phyloP scores from a whole-genome alignment of 2,329 filamentous ascomycete species.

The Keithomyces neogunnii region DNA sequence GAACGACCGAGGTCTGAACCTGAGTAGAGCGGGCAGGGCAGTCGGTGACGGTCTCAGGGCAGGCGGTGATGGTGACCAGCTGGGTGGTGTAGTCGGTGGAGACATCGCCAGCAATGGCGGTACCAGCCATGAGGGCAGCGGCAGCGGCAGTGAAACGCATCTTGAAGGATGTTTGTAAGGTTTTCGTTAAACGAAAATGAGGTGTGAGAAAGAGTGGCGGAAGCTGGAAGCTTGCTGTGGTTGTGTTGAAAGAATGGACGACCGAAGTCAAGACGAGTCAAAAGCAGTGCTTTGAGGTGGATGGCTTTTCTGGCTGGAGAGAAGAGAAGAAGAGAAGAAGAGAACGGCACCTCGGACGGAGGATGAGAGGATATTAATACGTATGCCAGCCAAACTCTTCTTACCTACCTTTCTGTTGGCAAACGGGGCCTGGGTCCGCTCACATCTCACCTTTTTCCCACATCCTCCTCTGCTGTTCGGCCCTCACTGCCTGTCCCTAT shows the following conservation, averaged over 20 bases:
- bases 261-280: constrained; percentile 45
- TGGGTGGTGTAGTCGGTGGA: constrained; percentile 49
- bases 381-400: neutral
- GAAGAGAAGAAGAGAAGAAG: constrained; percentile 18
- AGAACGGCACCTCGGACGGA: constrained; percentile 15
- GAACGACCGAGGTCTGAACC: constrained; percentile 28
- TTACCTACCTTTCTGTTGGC: neutral
- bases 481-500: neutral
- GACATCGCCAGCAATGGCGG: constrained; percentile 19
- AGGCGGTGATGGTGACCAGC: constrained; percentile 53
- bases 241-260: constrained; percentile 44
- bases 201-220: constrained; percentile 23
- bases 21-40: constrained; percentile 41
- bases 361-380: constrained; percentile 40
- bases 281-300: constrained; percentile 27
- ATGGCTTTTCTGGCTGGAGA: constrained; percentile 37
- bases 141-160: constrained; percentile 51
- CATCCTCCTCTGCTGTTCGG: constrained; percentile 1
- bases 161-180: constrained; percentile 34
- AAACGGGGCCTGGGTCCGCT: neutral
- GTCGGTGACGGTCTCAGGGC: constrained; percentile 51
- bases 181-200: constrained; percentile 20
- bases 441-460: neutral
- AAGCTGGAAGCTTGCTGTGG: constrained; percentile 23
- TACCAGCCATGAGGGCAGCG: constrained; percentile 8